Base-by-base conservation (phyloP, 1,284 basidiomycete species). In the Trametes polyzona region DNA sequence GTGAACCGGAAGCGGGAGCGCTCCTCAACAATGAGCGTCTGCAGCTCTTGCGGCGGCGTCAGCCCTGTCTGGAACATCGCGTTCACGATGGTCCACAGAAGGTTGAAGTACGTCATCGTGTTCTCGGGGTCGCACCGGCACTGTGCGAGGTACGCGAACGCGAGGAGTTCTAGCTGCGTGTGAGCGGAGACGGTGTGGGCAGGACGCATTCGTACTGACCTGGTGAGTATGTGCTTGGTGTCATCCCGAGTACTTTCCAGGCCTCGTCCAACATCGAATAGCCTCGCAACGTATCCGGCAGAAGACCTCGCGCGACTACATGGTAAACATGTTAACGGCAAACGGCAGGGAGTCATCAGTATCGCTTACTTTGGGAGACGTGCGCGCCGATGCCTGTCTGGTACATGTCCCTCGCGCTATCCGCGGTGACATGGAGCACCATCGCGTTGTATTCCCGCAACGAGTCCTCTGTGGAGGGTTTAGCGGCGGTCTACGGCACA, bases 141-240 rank as follows among this genome's bases (percentile, higher is more conserved):
- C 70, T 92, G 89, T 0, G 88, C 85, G 51, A 86, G 73, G 66
- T 92, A 93, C 0, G 84, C 88, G 67, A 89, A 92, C n/a, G 75
- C 75, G 47, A 93, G 77, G 7, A 90, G 74, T 24, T 88, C 90
- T 92, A 58, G 87, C 88, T 90, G 55, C 52, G 26, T 37, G 39
- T 23, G 23, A 59, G 47, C 19, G 29, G 35, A n/a, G n/a, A n/a
- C 30, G 43, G 57, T 46, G 19, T 27, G 7, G 5, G 30, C 17
- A 19, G 3, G 5, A 47, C 36, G 29, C 11, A 40, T 36, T 46
- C 32, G 51, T 29, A 56, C 76, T 55, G 65, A 90, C 89, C 85
- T 40, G 80, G 71, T 10, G 87, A 83, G 65, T 83, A 89, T 8
- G 84, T 83, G 47, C 77, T 81, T 7, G 80, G 76, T 9, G 88